Conservation (phyloP, 805 yeast species). For the Ogataea glucozyma region DNA sequence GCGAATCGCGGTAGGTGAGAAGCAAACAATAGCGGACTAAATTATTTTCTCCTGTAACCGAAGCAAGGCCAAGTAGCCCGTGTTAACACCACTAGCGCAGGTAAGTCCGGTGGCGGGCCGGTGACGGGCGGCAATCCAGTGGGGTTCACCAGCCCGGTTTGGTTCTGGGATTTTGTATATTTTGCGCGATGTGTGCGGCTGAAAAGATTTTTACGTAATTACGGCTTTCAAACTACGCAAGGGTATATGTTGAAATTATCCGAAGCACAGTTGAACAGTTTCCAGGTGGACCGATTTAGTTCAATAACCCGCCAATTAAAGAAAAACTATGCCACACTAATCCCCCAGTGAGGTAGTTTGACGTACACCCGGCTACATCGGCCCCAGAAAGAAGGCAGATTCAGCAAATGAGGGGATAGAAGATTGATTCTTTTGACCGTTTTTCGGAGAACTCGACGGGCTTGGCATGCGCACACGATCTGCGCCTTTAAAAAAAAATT, state of each 20-base stretch:
- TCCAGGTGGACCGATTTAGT: no score
- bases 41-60: no score
- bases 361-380: no score
- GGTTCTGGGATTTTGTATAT: background rate
- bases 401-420: slow-evolving; percentile 1
- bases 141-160: slow-evolving; percentile 3
- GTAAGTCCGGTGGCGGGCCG: no score
- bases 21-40: no score
- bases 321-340: no score
- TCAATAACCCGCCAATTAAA: no score
- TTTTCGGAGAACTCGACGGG: background rate
- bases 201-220: background rate
- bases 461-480: background rate
- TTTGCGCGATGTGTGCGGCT: background rate
- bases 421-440: background rate
- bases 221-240: background rate
- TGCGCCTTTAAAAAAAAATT: background rate
- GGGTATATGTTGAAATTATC: background rate
- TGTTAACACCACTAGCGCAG: no score
- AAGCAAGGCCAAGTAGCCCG: background rate
- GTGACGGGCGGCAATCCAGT: background rate
- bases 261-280: no score
- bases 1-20: no score
- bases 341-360: slow-evolving; percentile 3
- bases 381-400: slow-evolving; percentile 1